Evolutionary conservation across 345 rosid genomes (phyloP), one percentile per base, ranked within the genome.

Genomic region (Aethionema arabicum): DNA sequence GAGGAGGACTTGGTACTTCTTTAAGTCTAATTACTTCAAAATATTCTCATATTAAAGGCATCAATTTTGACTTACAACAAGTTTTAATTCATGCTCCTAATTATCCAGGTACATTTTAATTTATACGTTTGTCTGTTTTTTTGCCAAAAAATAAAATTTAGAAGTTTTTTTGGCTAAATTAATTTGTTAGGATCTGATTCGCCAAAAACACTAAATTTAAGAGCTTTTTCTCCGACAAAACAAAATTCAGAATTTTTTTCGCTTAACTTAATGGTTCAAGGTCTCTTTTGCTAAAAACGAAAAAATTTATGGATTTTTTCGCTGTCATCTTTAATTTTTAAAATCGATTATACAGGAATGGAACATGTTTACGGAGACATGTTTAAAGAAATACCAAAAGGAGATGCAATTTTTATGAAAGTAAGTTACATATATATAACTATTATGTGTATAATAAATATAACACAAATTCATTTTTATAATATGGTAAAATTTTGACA

Each of bases 341-440:
- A n/a, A n/a, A n/a, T n/a, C n/a, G 44, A 12, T 40, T 58, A 52
- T 52, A n/a, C n/a, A 84, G 91, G 85, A 16, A 82, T 83, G 51
- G 72, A 86, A 72, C 85, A 82, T 36, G 79, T 83, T 54, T 85
- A 85, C 16, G 90, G 95, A 2, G 88, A 86, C 67, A 84, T 86
- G 90, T 84, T 86, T 58, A 74, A 47, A 0, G 79, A 83, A 21
- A 68, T 80, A 45, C 95, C 90, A 3, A 21, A 21, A 21, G 27
- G 27, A 21, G 27, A 21, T 1, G 27, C 27, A 21, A 21, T 21
- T 21, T 21, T 84, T 82, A 82, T 84, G 84, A 84, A 86, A 83
- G 90, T 86, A 40, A 40, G 44, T 8, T 21, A 8, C n/a, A n/a
- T 8, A 8, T 8, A 8, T 8, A 4, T n/a, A n/a, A n/a, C n/a